Percentiles rank a stretch among this genome's conserved stretches.
phyloP scores from a whole-genome alignment of 169 alveolate species.

The Cyclospora cayetanensis region DNA sequence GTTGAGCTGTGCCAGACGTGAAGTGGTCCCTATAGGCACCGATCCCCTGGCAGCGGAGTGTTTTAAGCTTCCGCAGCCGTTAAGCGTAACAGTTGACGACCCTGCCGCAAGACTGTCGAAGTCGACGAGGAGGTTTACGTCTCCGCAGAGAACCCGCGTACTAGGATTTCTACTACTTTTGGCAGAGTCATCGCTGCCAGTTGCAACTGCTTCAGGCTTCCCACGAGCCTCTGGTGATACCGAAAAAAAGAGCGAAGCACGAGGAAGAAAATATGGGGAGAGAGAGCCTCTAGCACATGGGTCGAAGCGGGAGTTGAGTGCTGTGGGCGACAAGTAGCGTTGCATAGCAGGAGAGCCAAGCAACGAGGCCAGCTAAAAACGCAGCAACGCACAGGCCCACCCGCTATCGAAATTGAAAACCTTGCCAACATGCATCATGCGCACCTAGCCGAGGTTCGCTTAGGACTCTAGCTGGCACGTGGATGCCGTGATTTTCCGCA shows the following conservation, averaged over 20 bases:
- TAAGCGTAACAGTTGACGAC: background rate
- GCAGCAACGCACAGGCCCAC: background rate
- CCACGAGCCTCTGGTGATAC: background rate
- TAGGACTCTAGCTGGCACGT: too few relatives aligned
- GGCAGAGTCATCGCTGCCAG: too few relatives aligned
- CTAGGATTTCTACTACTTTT: too few relatives aligned
- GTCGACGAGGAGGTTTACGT: background rate
- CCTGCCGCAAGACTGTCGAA: background rate
- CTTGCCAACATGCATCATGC: background rate
- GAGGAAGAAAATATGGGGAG: conserved; percentile 35
- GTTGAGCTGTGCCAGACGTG: background rate
- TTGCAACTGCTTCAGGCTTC: too few relatives aligned
- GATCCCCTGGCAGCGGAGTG: background rate
- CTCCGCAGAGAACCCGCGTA: background rate
- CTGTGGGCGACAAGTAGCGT: background rate
- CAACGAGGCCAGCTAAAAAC: conserved; percentile 44
- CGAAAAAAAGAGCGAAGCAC: background rate
- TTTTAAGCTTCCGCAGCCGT: conserved; percentile 56
- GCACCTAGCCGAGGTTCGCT: background rate
- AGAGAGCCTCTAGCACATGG: background rate
- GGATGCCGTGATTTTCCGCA: background rate
- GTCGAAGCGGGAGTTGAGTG: background rate
- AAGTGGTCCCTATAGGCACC: background rate
- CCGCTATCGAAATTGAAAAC: background rate
- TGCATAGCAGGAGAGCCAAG: conserved; percentile 28